Base-by-base conservation (phyloP, 2,329 filamentous ascomycete species). In the Phaeosphaeria sp. region DNA sequence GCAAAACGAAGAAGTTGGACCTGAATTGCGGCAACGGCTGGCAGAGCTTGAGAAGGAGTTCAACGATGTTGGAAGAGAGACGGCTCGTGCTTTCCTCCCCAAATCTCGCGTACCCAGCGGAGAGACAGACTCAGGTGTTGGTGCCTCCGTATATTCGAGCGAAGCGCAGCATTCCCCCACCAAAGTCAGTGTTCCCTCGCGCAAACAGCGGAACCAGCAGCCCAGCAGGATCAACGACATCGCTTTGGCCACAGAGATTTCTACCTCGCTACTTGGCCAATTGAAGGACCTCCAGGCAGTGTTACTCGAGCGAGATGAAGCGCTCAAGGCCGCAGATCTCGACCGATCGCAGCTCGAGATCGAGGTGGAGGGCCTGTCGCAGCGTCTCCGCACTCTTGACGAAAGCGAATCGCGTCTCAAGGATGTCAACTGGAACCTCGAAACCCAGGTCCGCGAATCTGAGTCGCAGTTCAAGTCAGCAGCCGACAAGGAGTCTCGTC, bases 161-260 rank as follows among this genome's bases (percentile, higher is more conserved):
- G 90, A 94, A 73, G 91, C 91, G 44, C 90, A 90, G 9, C 89
- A 87, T 57, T 97, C 94, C 22, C 94, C 94, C 2, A 93, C 91
- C 44, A 99, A 98, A 79, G 84, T 96, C 62, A 90, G 85, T 68
- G 91, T 95, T 9, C 93, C 93, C 1, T 94, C 91, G 66, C 87
- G 94, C 66, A 95, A 93, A 75, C 86, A 95, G 73, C 87, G 95
- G 55, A 98, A 98, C 68, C 94, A 97, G 73, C 91, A 92, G 1
- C 87, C 90, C 10, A 95, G 89, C 73, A 89, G 93, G 51, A 89
- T 96, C 13, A 93, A 98, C 74, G 95, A 99, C 72, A 96, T 99
- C 72, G 93, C 97, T 69, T 96, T 99, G 72, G 95, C 94, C n/a
- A 93, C 95, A 50, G 94, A 99, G 74, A 97, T 99, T 70, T 97